A percentile compares a stretch with the other conserved stretches of the same genome.
Conservation (phyloP, 1,284 basidiomycete species). For the Ceratobasidium sp. region DNA sequence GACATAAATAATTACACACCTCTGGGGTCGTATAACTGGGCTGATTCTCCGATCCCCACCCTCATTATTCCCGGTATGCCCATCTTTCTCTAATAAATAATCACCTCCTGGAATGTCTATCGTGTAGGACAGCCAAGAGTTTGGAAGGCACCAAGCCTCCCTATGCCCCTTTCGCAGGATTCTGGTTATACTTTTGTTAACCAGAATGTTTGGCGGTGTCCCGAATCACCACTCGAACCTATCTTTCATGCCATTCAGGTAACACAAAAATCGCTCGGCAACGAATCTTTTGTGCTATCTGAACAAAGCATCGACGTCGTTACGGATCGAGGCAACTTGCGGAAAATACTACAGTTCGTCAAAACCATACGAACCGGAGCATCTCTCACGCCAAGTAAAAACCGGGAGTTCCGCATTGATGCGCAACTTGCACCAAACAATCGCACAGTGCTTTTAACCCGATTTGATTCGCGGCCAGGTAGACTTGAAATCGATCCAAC, state of each 20-base stretch:
- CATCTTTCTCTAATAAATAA: too few species aligned
- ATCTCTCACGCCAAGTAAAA: background rate
- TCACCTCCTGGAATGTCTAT: too few species aligned
- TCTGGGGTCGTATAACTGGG: constrained; percentile 37
- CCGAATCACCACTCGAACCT: constrained; percentile 18
- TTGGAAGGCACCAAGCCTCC: background rate
- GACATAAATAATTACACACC: constrained; percentile 12
- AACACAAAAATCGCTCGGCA: background rate
- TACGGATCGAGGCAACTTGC: background rate
- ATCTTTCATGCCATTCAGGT: background rate
- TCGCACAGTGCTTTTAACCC: constrained; percentile 16
- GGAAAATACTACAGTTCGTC: background rate
- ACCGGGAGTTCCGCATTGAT: constrained; percentile 28
- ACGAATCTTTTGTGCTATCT: constrained; percentile 3
- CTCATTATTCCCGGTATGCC: constrained; percentile 31
- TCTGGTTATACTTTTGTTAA: constrained; percentile 3
- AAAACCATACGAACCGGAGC: background rate
- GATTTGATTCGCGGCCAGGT: background rate
- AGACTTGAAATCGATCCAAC: background rate
- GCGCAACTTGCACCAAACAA: constrained; percentile 27
- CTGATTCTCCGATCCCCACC: constrained; percentile 26
- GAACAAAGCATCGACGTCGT: constrained; percentile 5
- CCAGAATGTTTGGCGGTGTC: constrained; percentile 4
- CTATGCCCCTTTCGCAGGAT: background rate
- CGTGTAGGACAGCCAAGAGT: background rate